A percentile compares a stretch with the other conserved stretches of the same genome.
phyloP scores from a whole-genome alignment of 2,329 filamentous ascomycete genomes.

The Cladosporium sp. region DNA sequence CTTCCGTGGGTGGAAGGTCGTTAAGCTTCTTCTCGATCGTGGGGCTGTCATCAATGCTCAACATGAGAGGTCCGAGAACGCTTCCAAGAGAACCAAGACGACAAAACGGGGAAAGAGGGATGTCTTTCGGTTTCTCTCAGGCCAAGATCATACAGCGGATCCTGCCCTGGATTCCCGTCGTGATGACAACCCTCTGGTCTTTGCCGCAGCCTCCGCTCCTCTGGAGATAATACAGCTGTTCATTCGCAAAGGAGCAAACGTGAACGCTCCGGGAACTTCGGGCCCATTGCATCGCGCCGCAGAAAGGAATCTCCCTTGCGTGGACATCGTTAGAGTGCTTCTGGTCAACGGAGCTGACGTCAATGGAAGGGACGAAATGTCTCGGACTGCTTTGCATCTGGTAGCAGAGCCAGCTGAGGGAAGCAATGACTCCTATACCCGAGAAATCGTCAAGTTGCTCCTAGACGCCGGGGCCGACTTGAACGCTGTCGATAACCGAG shows the following conservation, averaged over 20 bases:
- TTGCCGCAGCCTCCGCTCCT: not conserved
- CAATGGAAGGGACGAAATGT: slow-evolving; percentile 15
- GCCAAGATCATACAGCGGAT: too few species aligned
- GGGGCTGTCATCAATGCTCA: too few species aligned
- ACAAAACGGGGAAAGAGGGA: too few species aligned
- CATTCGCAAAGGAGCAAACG: not conserved
- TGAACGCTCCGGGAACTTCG: not conserved
- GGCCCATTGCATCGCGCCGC: not conserved
- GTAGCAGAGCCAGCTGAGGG: not conserved
- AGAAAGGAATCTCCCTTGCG: not conserved
- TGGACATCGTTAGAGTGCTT: slow-evolving; percentile 14
- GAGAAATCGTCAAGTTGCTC: not conserved
- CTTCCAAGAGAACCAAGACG: not conserved
- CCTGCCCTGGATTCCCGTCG: too few species aligned
- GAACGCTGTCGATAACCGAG: not conserved
- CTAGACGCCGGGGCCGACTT: not conserved
- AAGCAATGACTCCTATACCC: not conserved
- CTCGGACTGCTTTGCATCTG: slow-evolving; percentile 9
- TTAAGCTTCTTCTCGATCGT: too few species aligned
- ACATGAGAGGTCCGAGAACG: too few species aligned
- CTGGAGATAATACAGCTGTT: not conserved
- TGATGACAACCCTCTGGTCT: not conserved
- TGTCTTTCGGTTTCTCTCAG: too few species aligned
- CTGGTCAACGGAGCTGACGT: slow-evolving; percentile 21
- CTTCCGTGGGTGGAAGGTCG: too few species aligned